Evolutionary conservation across 371 early-diverging fungal genomes (phyloP), one percentile per base, ranked within the genome.

Genomic region (Mortierella sp.): DNA sequence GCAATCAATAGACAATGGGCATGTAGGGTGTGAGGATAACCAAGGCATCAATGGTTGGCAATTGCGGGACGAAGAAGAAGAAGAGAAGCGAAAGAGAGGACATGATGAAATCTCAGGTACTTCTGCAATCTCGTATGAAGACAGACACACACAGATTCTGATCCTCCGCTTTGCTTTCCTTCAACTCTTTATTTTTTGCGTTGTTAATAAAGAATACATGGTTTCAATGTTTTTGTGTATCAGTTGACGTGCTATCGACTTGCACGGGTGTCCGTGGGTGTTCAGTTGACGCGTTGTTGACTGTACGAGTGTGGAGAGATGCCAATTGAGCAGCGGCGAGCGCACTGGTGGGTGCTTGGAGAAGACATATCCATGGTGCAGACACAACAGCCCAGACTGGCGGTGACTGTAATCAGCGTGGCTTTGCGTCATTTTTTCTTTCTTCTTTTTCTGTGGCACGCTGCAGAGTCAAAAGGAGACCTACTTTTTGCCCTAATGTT

Each of bases 101-200:
- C 26, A 74, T 52, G 82, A 81, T 74, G 82, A 69, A 71, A 77
- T 74, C 82, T 71, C 82, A 81, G 82, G 82, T 81, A 81, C 82
- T 81, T 81, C 82, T 77, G 80, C 37, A 71, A 22, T 47, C 37
- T 14, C 39, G 55, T 6, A 77, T 77, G 77, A 74, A 81, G 77
- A 77, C 66, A 77, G 47, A 77, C 44, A 34, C 77, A 73, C 77
- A 77, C 40, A 53, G 69, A 74, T 81, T 74, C 82, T 81, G 82
- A 81, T 81, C 78, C 82, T 74, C 68, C 52, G 7, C 24, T 70
- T 34, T 19, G 5, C 0, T 31, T 29, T 10, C 16, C 4, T 34
- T 43, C n/a, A n/a, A n/a, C n/a, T n/a, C n/a, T n/a, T n/a, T n/a
- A n/a, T n/a, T n/a, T n/a, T n/a, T n/a, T n/a, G n/a, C n/a, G n/a